Conservation (phyloP, 2,329 filamentous ascomycete species). For the Talaromyces islandicus region DNA sequence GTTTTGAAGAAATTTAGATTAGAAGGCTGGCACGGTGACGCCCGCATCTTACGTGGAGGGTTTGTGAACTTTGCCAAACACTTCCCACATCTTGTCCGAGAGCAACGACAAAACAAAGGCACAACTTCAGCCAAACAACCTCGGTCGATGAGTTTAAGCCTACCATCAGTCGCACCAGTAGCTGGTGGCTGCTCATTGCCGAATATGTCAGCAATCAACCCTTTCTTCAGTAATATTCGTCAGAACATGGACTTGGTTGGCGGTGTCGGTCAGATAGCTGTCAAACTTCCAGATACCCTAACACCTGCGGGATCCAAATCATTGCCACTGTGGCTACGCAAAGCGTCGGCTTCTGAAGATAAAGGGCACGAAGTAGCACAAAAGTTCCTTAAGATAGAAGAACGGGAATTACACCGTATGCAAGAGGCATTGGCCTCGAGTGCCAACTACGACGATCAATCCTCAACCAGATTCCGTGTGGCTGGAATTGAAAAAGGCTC, state of each 20-base stretch:
- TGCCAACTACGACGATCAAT: slow-evolving; percentile 48
- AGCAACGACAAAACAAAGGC: slow-evolving; percentile 15
- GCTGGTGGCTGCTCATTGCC: slow-evolving; percentile 86
- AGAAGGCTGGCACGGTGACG: slow-evolving; percentile 71
- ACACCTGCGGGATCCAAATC: slow-evolving; percentile 42
- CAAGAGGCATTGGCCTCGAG: slow-evolving; percentile 64
- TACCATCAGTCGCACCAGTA: slow-evolving; percentile 63
- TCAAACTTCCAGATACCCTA: slow-evolving; percentile 54
- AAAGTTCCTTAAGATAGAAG: slow-evolving; percentile 77
- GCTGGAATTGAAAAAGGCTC: slow-evolving; percentile 89
- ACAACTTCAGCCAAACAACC: slow-evolving; percentile 38
- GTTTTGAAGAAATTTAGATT: slow-evolving; percentile 88
- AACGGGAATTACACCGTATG: slow-evolving; percentile 87
- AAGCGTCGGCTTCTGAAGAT: slow-evolving; percentile 60
- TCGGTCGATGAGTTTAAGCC: slow-evolving; percentile 46
- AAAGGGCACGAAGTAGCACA: slow-evolving; percentile 76
- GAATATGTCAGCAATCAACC: slow-evolving; percentile 61
- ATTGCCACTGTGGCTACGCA: slow-evolving; percentile 72
- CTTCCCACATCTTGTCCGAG: slow-evolving; percentile 49
- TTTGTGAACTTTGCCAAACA: slow-evolving; percentile 66
- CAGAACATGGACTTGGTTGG: slow-evolving; percentile 94
- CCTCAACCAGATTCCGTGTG: slow-evolving; percentile 57
- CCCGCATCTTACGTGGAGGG: slow-evolving; percentile 73
- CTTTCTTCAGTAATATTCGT: slow-evolving; percentile 92
- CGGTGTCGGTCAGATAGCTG: slow-evolving; percentile 74